Base-by-base conservation (phyloP, 2,329 filamentous ascomycete genomes). In the Nectriaceae sp. region DNA sequence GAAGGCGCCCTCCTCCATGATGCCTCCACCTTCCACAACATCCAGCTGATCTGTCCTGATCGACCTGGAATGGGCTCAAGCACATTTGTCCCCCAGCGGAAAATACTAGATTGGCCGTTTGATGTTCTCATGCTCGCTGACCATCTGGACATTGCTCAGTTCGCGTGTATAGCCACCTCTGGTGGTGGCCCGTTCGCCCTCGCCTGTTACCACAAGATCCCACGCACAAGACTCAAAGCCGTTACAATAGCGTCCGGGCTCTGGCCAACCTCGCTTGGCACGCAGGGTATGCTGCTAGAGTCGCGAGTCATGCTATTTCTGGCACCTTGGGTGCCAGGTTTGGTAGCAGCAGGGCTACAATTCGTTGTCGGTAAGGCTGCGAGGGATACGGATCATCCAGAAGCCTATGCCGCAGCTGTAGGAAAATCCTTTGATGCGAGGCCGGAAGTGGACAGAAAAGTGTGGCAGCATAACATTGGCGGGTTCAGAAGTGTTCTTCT, bases 1-100 rank as follows among this genome's bases (percentile, higher is more conserved):
- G 70, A 71, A 47, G 66, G 53, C 6, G 46, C 43, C 26, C 49
- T 16, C 21, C 53, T 5, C 62, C 62, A 18, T 37, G 53, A 47
- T 18, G 44, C 49, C 5, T 35, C 44, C 2, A 21, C 18, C 3
- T 52, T 49, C 8, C 54, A 49, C 11, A 46, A 49, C 8, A 49
- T 67, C 5, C 63, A 63, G 21, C 35, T 72, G 22, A 56, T 73
- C 18, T 57, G 64, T 5, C 55, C 64, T 3, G 68, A 71, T 46
- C 64, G 70, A 2, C 70, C 70, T 1, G 70, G 70, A 15, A 67
- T 66, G 21, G 70, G 69, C 15, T 47, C 64, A 13, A 70, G 68
- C 24, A 62, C 68, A 8, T 62, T 60, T 22, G 59, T 65, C 39
- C 57, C 62, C 5, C 48, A 47, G 20, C 55, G 65, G 18, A 49